These are phyloP conservation scores for Paspalum vaginatum DNA, from an alignment of 176 grass and related monocot genomes.

Conservation along the genomic window DNA sequence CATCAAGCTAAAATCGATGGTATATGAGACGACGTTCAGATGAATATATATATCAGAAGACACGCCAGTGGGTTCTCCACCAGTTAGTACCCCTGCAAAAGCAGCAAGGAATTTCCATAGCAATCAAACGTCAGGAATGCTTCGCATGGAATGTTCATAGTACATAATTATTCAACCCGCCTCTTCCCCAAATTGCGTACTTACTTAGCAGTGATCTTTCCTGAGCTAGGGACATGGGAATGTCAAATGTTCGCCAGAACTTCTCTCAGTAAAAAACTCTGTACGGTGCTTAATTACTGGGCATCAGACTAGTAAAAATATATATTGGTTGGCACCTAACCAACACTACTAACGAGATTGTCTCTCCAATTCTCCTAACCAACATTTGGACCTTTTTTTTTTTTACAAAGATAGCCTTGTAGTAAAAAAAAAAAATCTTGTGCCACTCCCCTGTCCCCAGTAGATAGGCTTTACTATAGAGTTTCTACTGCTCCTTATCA, in stretches of 20 bases:
- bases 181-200: background rate
- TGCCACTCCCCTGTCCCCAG: background rate
- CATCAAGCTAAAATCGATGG: background rate
- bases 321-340: slow-evolving; percentile 18
- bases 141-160: slow-evolving; percentile 33
- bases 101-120: slow-evolving; percentile 12
- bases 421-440: slow-evolving; percentile 27
- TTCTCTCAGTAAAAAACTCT: background rate
- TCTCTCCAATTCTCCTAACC: slow-evolving; percentile 17
- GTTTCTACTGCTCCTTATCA: slow-evolving; percentile 20
- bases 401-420: background rate
- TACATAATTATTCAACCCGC: slow-evolving; percentile 20
- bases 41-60: slow-evolving; percentile 23
- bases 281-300: background rate
- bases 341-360: slow-evolving; percentile 4
- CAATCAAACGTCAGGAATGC: slow-evolving; percentile 17
- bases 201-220: slow-evolving; percentile 9
- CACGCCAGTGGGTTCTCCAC: slow-evolving; percentile 49
- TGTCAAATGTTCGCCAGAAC: background rate
- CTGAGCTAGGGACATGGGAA: background rate
- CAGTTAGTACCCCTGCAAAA: slow-evolving; percentile 25
- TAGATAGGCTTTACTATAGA: slow-evolving; percentile 9
- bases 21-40: slow-evolving; percentile 1
- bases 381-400: slow-evolving; percentile 3
- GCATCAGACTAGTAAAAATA: background rate